Conservation (phyloP, 179 eudicot species). For the Beta macrorhiza region DNA sequence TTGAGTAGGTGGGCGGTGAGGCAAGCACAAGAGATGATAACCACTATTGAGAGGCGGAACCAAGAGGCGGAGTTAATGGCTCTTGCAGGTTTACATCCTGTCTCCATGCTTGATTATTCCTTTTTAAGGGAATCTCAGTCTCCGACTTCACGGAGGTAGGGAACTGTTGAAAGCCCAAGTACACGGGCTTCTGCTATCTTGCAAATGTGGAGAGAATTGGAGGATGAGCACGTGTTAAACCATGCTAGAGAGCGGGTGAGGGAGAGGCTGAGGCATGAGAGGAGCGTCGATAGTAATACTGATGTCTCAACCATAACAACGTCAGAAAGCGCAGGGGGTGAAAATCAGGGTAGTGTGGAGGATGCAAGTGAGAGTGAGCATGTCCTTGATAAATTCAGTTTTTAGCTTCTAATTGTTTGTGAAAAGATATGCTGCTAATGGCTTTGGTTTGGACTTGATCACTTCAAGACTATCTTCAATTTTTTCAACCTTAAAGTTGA, state of each 20-base stretch:
- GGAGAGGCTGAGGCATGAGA: slow-evolving; percentile 68
- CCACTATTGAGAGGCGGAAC: slow-evolving; percentile 91
- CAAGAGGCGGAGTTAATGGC: slow-evolving; percentile 96
- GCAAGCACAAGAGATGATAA: slow-evolving; percentile 96
- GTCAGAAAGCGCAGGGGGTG: slow-evolving; percentile 53
- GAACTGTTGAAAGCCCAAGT: slow-evolving; percentile 68
- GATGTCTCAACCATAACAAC: slow-evolving; percentile 52
- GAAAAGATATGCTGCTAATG: too few species aligned
- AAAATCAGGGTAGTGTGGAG: slow-evolving; percentile 56
- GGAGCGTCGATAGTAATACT: slow-evolving; percentile 61
- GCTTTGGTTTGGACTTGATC: too few species aligned
- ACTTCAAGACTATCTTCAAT: too few species aligned
- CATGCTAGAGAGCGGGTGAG: slow-evolving; percentile 76
- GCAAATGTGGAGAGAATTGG: slow-evolving; percentile 99
- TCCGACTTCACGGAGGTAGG: slow-evolving; percentile 69
- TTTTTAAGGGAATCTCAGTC: slow-evolving; percentile 86
- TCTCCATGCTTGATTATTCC: slow-evolving; percentile 95
- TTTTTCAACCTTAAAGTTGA: too few species aligned
- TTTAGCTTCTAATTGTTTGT: too few species aligned
- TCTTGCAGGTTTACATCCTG: slow-evolving; percentile 88
- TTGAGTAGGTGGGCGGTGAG: slow-evolving; percentile 95
- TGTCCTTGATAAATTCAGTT: too few species aligned
- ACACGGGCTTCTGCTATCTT: slow-evolving; percentile 73
- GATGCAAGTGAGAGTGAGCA: slow-evolving; percentile 71
- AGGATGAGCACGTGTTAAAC: slow-evolving; percentile 71